Percentiles rank a stretch among this genome's conserved stretches.
phyloP scores from a whole-genome alignment of 1,284 basidiomycete genomes.

The Pterulicium gracile region DNA sequence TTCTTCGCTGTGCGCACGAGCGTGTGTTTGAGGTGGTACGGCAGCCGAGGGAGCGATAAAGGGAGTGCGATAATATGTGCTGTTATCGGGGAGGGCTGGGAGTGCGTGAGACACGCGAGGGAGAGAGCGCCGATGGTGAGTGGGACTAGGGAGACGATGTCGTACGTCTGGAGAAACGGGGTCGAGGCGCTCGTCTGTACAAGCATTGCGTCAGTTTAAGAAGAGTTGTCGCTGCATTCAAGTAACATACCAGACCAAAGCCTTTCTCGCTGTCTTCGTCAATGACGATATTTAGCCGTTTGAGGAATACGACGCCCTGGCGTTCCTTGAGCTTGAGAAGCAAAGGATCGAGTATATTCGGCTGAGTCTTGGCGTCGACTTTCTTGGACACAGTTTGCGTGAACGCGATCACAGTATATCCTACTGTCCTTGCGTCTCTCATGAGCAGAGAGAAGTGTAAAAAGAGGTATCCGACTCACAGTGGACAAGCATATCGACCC shows the following conservation, averaged over 20 bases:
- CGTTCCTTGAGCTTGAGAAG: constrained; percentile 42
- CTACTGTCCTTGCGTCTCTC: constrained; percentile 38
- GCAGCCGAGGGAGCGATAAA: constrained; percentile 66
- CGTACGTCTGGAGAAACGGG: constrained; percentile 46
- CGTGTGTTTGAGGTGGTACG: constrained; percentile 76
- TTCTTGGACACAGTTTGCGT: constrained; percentile 58
- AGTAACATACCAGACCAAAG: constrained; percentile 44
- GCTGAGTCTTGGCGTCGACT: constrained; percentile 56
- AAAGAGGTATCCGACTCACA: constrained; percentile 19
- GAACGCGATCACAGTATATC: constrained; percentile 67
- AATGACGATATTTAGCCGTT: constrained; percentile 59
- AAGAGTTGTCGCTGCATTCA: constrained; percentile 2
- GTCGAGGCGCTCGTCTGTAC: constrained; percentile 51
- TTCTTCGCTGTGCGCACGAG: constrained; percentile 72
- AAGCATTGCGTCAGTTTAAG: constrained; percentile 1
- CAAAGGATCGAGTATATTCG: constrained; percentile 47
- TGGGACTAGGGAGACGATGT: constrained; percentile 67
- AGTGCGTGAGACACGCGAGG: constrained; percentile 71
- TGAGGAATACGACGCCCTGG: constrained; percentile 48
- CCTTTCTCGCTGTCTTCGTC: constrained; percentile 76
- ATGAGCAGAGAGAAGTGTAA: constrained; percentile 9
- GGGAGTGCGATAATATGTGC: constrained; percentile 79
- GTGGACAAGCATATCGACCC: constrained; percentile 33
- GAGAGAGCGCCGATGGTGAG: constrained; percentile 65
- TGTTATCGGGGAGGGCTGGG: constrained; percentile 66